These are phyloP conservation scores for Podospora bellae-mahoneyi DNA, from an alignment of 495 filamentous ascomycete species.

Conservation along the genomic window DNA sequence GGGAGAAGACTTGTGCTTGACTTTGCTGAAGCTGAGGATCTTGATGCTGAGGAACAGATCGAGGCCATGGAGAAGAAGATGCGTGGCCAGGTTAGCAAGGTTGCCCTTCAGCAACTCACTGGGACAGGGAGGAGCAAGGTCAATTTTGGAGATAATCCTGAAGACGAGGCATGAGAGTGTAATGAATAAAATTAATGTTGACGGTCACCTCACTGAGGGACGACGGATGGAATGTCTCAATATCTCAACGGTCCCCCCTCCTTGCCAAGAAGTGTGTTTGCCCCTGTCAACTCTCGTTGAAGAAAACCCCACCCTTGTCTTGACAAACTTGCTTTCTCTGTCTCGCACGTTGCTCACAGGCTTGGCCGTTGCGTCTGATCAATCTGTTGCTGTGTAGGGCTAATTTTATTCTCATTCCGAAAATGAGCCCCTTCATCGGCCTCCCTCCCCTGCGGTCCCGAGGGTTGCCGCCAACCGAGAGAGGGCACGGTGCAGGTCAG, in stretches of 20 bases:
- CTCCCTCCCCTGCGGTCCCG: slow-evolving; percentile 10
- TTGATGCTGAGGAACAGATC: slow-evolving; percentile 93
- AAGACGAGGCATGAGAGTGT: slow-evolving; percentile 47
- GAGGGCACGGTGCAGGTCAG: slow-evolving; percentile 13
- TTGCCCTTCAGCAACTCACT: slow-evolving; percentile 82
- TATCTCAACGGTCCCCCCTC: slow-evolving; percentile 12
- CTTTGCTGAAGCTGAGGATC: slow-evolving; percentile 77
- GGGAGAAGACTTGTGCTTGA: slow-evolving; percentile 85
- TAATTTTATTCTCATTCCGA: slow-evolving; percentile 32
- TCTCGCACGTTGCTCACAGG: slow-evolving; percentile 6
- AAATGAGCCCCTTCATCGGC: slow-evolving; percentile 14
- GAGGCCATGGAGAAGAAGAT: slow-evolving; percentile 94
- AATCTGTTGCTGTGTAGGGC: slow-evolving; percentile 18
- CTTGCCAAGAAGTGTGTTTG: slow-evolving; percentile 5
- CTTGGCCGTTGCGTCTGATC: slow-evolving; percentile 19
- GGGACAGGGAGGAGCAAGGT: slow-evolving; percentile 82
- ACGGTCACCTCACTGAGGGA: not conserved
- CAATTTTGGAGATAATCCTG: slow-evolving; percentile 70
- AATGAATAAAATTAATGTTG: slow-evolving; percentile 23
- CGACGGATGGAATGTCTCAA: slow-evolving; percentile 9
- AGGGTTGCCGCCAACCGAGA: slow-evolving; percentile 13
- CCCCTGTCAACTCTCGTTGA: slow-evolving; percentile 13
- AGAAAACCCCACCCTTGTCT: slow-evolving; percentile 19
- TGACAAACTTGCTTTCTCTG: slow-evolving; percentile 19
- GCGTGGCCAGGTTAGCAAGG: slow-evolving; percentile 77